Evolutionary conservation across 164 flowering plant species (phyloP).

Genomic region (Vitis labrusca): DNA sequence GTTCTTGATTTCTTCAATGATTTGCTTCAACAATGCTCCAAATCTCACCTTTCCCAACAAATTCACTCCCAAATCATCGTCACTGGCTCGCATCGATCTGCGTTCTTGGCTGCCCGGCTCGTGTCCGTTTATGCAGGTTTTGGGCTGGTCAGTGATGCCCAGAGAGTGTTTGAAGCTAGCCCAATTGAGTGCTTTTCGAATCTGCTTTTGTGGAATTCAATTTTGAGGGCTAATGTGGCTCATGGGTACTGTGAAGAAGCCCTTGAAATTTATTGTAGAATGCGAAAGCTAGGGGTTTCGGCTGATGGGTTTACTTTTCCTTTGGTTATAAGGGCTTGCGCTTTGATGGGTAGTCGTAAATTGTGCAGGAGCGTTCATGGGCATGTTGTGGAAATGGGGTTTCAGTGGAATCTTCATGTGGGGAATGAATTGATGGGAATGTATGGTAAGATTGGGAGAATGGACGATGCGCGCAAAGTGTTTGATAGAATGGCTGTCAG

Average conservation of each 20-base stretch:
- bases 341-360: conserved; percentile 23
- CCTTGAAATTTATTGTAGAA: conserved; percentile 42
- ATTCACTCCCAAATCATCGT: conserved; percentile 48
- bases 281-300: conserved; percentile 39
- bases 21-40: conserved; percentile 44
- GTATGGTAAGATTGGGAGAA: conserved; percentile 57
- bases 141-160: conserved; percentile 43
- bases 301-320: conserved; percentile 78
- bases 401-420: conserved; percentile 54
- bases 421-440: conserved; percentile 58
- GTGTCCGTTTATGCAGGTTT: conserved; percentile 45
- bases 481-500: conserved; percentile 61
- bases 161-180: conserved; percentile 36
- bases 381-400: conserved; percentile 52
- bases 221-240: conserved; percentile 57
- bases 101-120: conserved; percentile 60
- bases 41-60: conserved; percentile 31
- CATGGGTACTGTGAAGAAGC: conserved; percentile 37
- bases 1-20: conserved; percentile 40
- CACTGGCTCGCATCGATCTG: conserved; percentile 26
- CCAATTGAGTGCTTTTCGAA: conserved; percentile 26
- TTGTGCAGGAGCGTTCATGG: conserved; percentile 46
- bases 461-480: conserved; percentile 45
- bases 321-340: conserved; percentile 61
- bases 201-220: conserved; percentile 65